These are phyloP conservation scores for Viridothelium virens DNA, from an alignment of 495 filamentous ascomycete genomes.

Conservation along the genomic window DNA sequence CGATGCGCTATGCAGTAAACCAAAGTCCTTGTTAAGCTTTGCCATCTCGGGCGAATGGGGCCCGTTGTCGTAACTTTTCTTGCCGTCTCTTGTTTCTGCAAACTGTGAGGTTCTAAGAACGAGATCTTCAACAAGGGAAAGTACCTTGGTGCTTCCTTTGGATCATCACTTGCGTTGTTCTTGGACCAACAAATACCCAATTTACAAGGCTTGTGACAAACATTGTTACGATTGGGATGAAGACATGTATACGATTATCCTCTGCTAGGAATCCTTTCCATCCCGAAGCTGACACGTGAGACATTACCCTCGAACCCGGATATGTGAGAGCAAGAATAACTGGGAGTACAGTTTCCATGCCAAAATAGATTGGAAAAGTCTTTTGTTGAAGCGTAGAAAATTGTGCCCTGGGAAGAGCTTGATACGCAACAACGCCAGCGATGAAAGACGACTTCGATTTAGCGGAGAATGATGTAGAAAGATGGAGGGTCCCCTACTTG, in stretches of 20 bases:
- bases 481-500: constrained; percentile 12
- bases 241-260: constrained; percentile 49
- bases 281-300: constrained; percentile 9
- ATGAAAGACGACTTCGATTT: constrained; percentile 56
- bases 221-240: constrained; percentile 59
- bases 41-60: constrained; percentile 77
- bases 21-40: constrained; percentile 72
- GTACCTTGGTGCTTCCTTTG: constrained; percentile 71
- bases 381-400: constrained; percentile 70
- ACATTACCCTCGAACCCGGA: constrained; percentile 45
- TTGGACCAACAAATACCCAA: constrained; percentile 57
- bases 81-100: constrained; percentile 69
- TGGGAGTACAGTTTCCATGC: constrained; percentile 67
- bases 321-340: constrained; percentile 71
- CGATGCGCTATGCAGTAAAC: constrained; percentile 67
- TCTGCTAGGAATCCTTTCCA: constrained; percentile 28
- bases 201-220: constrained; percentile 60
- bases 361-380: constrained; percentile 82
- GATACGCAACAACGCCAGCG: constrained; percentile 64
- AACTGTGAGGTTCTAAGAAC: background rate
- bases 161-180: constrained; percentile 62
- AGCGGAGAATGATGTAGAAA: constrained; percentile 26
- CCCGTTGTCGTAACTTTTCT: constrained; percentile 65
- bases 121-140: constrained; percentile 6
- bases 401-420: constrained; percentile 64